A percentile compares a stretch with the other conserved stretches of the same genome.
Conservation (phyloP, 352 stramenopile genomes). For the Thraustochytrium striatum region DNA sequence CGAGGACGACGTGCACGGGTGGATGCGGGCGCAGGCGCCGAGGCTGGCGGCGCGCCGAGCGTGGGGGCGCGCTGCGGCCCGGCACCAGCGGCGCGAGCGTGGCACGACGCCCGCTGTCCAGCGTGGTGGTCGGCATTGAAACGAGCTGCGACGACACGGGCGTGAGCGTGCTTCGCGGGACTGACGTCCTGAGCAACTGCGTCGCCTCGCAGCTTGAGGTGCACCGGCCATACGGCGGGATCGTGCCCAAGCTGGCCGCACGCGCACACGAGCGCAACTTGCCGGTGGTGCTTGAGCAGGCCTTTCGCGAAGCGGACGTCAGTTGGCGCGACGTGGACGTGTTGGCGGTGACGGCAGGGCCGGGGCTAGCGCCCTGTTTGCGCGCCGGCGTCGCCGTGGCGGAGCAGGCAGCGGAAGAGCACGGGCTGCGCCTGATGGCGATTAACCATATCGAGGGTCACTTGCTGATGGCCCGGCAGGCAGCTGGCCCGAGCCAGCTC, state of each 20-base stretch:
- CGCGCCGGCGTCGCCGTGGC: conserved; percentile 80
- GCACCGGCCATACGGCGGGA: conserved; percentile 80
- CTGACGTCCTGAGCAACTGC: conserved; percentile 22
- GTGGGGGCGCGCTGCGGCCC: too few relatives aligned
- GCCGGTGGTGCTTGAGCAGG: conserved; percentile 81
- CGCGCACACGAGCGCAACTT: conserved; percentile 89
- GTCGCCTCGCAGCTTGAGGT: conserved; percentile 60
- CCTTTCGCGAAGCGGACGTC: conserved; percentile 76
- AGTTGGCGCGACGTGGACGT: conserved; percentile 77
- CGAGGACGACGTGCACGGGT: too few relatives aligned
- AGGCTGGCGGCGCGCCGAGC: too few relatives aligned
- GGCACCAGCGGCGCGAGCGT: too few relatives aligned
- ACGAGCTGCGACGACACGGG: conserved; percentile 42
- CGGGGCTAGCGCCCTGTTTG: conserved; percentile 93
- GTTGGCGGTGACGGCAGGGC: conserved; percentile 90
- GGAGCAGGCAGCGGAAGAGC: conserved; percentile 71
- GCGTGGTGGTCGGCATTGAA: conserved; percentile 14
- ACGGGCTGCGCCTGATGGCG: conserved; percentile 86
- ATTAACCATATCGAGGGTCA: conserved; percentile 98
- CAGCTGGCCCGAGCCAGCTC: too few relatives aligned
- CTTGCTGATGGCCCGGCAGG: conserved; percentile 85
- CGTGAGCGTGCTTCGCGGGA: conserved; percentile 80
- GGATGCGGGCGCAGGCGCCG: too few relatives aligned
- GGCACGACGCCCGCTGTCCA: background rate
- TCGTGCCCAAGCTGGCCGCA: conserved; percentile 90